A percentile compares a stretch with the other conserved stretches of the same genome.
Conservation (phyloP, 306 rosid genomes). For the Pueraria montana region DNA sequence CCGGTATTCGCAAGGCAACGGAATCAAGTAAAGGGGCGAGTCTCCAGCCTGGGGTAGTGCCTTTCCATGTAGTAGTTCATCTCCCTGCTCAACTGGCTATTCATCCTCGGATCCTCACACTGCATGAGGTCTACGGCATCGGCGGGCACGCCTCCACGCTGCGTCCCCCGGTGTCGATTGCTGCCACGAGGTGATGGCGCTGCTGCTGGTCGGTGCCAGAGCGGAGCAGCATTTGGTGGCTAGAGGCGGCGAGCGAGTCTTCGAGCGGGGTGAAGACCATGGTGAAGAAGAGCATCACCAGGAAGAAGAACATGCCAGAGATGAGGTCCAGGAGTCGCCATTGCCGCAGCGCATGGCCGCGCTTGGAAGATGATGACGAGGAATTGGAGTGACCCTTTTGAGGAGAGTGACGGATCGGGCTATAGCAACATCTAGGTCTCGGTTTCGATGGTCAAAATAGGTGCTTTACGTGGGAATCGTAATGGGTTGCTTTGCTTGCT, state of each 20-base stretch:
- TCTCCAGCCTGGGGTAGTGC: constrained; percentile 83
- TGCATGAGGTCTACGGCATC: constrained; percentile 86
- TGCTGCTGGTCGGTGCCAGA: constrained; percentile 78
- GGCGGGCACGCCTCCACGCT: constrained; percentile 73
- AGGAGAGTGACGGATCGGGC: constrained; percentile 62
- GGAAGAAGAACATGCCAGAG: constrained; percentile 66
- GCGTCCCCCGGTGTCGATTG: constrained; percentile 66
- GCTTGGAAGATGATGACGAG: constrained; percentile 70
- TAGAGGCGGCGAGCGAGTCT: constrained; percentile 87
- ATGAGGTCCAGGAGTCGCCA: constrained; percentile 86
- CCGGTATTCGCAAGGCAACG: constrained; percentile 79
- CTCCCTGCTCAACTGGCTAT: constrained; percentile 89
- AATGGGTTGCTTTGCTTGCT: too few species aligned
- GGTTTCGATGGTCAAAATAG: constrained; percentile 3
- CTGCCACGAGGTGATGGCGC: constrained; percentile 66
- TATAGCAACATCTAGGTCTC: constrained; percentile 53
- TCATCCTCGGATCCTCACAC: constrained; percentile 89
- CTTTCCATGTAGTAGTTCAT: constrained; percentile 93
- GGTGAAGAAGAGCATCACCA: constrained; percentile 76
- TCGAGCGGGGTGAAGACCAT: constrained; percentile 78
- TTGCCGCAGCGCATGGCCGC: too few species aligned
- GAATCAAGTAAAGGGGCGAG: constrained; percentile 84
- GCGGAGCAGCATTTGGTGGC: constrained; percentile 73
- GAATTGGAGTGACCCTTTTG: constrained; percentile 80
- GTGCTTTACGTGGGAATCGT: background rate